Conservation (phyloP, 495 filamentous ascomycete genomes). For the Aspergillus cavernicola region DNA sequence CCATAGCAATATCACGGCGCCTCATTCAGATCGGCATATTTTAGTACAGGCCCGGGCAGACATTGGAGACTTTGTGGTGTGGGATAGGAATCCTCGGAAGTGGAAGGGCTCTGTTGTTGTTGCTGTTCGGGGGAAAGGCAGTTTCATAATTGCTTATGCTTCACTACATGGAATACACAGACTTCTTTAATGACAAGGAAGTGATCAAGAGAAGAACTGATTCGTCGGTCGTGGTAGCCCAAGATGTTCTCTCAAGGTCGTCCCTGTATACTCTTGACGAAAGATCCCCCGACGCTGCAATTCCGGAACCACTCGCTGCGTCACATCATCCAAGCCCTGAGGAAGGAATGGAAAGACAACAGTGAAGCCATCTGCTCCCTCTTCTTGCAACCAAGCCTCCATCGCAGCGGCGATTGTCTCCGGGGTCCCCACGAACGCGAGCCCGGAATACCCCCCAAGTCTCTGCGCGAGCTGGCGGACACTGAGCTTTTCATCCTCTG, state of each 20-base stretch:
- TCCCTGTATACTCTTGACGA: constrained; percentile 40
- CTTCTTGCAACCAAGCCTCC: constrained; percentile 44
- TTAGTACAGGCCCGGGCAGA: too few relatives aligned
- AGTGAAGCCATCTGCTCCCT: constrained; percentile 44
- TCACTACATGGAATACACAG: too few relatives aligned
- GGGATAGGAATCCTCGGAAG: too few relatives aligned
- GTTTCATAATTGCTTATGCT: too few relatives aligned
- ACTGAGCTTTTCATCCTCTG: constrained; percentile 40
- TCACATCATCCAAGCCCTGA: constrained; percentile 49
- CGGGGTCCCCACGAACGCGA: constrained; percentile 51
- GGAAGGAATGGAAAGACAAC: constrained; percentile 48
- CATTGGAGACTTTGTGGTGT: too few relatives aligned
- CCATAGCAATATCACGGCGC: too few relatives aligned
- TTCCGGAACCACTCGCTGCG: constrained; percentile 45
- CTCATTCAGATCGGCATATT: too few relatives aligned
- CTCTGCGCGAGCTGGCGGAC: constrained; percentile 49
- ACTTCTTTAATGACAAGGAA: too few relatives aligned
- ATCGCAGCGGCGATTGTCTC: constrained; percentile 48
- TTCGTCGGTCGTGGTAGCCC: constrained; percentile 49
- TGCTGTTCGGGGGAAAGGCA: too few relatives aligned
- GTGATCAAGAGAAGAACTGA: constrained; percentile 48
- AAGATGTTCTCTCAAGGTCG: constrained; percentile 46
- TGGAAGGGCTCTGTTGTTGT: too few relatives aligned
- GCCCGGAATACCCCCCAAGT: constrained; percentile 46
- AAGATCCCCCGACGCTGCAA: constrained; percentile 49